phyloP scores from a whole-genome alignment of 1,139 yeast genomes.

The Debaryomyces sp. region DNA sequence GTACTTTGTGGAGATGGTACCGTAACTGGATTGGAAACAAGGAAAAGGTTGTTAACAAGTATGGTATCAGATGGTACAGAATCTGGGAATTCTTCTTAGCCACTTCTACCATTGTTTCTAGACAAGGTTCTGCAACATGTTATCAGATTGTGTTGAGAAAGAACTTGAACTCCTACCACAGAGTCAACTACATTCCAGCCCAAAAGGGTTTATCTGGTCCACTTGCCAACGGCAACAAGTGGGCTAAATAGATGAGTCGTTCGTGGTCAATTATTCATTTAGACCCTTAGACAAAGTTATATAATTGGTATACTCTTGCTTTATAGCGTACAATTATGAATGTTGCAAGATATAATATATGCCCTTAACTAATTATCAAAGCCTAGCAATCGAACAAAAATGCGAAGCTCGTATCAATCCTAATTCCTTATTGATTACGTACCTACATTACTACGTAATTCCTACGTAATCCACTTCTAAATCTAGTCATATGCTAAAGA shows the following conservation, averaged over 20 bases:
- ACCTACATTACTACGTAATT: not conserved
- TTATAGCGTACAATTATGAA: not conserved
- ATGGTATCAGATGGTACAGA: slow-evolving; percentile 89
- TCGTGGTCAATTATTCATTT: not conserved
- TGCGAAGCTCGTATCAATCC: not conserved
- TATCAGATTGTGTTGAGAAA: slow-evolving; percentile 90
- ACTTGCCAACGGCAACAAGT: slow-evolving; percentile 47
- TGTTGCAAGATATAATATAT: slow-evolving; percentile 1
- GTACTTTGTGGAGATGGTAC: slow-evolving; percentile 94
- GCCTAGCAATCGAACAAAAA: too few species aligned
- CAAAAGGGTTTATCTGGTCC: slow-evolving; percentile 81
- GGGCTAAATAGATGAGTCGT: slow-evolving; percentile 30
- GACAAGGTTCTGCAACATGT: slow-evolving; percentile 94
- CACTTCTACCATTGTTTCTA: slow-evolving; percentile 75
- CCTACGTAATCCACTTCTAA: not conserved
- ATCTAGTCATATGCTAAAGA: not conserved
- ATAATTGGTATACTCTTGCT: not conserved
- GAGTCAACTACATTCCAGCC: slow-evolving; percentile 76
- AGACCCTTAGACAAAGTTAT: not conserved
- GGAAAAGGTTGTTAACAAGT: slow-evolving; percentile 75
- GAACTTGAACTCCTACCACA: slow-evolving; percentile 82
- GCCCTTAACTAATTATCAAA: not conserved
- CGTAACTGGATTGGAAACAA: slow-evolving; percentile 90
- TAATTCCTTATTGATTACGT: not conserved
- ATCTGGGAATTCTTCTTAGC: slow-evolving; percentile 94